Conservation (phyloP, 345 rosid genomes). For the Euphorbia pulcherrima region DNA sequence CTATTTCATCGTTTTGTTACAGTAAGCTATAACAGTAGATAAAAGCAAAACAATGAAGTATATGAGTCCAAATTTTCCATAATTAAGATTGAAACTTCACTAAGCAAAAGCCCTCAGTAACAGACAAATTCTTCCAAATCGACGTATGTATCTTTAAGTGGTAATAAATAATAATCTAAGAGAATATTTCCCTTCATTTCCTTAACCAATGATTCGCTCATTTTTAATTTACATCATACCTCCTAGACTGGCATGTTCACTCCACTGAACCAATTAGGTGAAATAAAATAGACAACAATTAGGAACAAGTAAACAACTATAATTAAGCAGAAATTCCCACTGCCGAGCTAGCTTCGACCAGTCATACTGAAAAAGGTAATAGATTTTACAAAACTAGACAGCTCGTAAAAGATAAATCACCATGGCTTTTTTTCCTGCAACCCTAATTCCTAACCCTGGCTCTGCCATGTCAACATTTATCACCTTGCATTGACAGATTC, state of each 20-base stretch:
- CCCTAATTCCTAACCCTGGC: not conserved
- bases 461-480: not conserved
- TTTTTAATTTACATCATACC: not conserved
- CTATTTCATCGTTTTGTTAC: not conserved
- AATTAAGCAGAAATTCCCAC: not conserved
- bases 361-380: not conserved
- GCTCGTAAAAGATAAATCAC: not conserved
- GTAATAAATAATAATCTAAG: not conserved
- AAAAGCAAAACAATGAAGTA: not conserved
- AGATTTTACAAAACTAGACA: not conserved
- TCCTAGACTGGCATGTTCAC: not conserved
- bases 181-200: not conserved
- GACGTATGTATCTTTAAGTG: not conserved
- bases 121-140: not conserved
- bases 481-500: not conserved
- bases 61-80: not conserved
- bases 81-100: not conserved
- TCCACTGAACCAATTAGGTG: not conserved
- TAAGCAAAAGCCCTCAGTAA: not conserved
- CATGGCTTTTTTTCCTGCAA: not conserved
- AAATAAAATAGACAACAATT: not conserved
- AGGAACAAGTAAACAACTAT: not conserved
- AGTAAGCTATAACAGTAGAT: no score
- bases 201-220: not conserved
- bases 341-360: not conserved